phyloP scores from a whole-genome alignment of 352 stramenopile genomes.

The Phytophthora cactorum region DNA sequence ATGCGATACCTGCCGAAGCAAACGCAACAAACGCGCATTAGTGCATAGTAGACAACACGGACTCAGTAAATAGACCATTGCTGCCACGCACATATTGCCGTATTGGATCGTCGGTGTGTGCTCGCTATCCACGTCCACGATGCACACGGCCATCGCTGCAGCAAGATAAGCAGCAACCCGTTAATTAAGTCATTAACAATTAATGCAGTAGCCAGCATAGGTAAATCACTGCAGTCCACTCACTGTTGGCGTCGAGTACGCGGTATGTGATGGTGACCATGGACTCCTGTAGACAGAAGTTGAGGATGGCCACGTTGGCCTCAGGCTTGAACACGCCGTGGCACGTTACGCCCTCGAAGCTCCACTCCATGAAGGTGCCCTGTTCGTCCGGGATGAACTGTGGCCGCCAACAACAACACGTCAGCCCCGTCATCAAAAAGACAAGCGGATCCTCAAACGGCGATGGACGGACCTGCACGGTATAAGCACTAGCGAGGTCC shows the following conservation, averaged over 20 bases:
- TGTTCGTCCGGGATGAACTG: constrained; percentile 85
- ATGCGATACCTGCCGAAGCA: constrained; percentile 70
- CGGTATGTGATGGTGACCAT: constrained; percentile 90
- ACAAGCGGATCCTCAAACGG: not conserved
- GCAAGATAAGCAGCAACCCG: not conserved
- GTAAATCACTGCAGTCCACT: constrained; percentile 12
- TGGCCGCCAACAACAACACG: not conserved
- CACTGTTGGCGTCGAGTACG: constrained; percentile 80
- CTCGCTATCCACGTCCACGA: constrained; percentile 85
- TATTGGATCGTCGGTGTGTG: constrained; percentile 85
- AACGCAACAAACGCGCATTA: not conserved
- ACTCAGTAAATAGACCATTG: not conserved
- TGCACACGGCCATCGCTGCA: constrained; percentile 82
- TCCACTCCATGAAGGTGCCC: constrained; percentile 88
- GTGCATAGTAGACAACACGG: not conserved
- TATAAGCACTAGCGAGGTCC: constrained; percentile 78
- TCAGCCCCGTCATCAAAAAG: constrained; percentile 4
- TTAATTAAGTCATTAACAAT: not conserved
- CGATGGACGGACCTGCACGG: constrained; percentile 58
- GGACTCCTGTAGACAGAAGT: constrained; percentile 83
- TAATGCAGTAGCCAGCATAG: not conserved
- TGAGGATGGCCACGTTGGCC: constrained; percentile 82
- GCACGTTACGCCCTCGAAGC: constrained; percentile 84
- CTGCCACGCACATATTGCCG: constrained; percentile 73
- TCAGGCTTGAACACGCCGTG: constrained; percentile 85